Base-by-base conservation (phyloP, 352 stramenopile species). In the Phytophthora pistaciae region DNA sequence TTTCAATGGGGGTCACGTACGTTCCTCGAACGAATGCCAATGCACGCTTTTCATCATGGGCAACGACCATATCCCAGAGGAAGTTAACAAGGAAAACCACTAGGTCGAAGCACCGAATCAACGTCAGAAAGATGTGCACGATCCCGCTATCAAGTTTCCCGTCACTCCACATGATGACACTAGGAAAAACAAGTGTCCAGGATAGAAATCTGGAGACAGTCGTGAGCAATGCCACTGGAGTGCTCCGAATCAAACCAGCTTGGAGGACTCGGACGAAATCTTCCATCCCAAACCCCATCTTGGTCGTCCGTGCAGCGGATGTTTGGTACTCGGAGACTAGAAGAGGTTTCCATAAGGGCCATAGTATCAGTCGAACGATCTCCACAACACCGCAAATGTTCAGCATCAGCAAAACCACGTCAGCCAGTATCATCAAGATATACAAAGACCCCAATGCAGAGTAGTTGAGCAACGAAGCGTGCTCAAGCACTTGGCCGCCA, bases 101-200 rank as follows among this genome's bases (percentile, higher is more conserved):
- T 16, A 88, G 65, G 14, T 77, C 64, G 68, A 74, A 83, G 11
- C 73, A 31, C 18, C 83, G 79, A 54, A 78, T 46, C 44, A 78
- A 71, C 16, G 81, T 82, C 36, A 88, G 36, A 55, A 77, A 67
- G 6, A 70, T 61, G 60, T 91, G 76, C 50, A 56, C 56, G 9
- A 33, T 61, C 25, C 57, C 62, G 70, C 10, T 74, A 65, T 64
- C 49, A 9, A 73, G 53, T 53, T 75, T 59, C 10, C 66, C 62
- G 42, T 80, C 74, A n/a, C 67, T 53, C 56, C 74, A 78, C 29
- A 82, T 60, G 3, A 72, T 64, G n/a, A 62, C 59, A 9, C 68
- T 71, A 9, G 82, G 84, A 18, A 87, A 36, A n/a, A 91, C 50
- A n/a, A 87, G 48, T 20, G 72, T 74, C 82, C 84, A 91, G 4